These are phyloP conservation scores for Gynandropsis gynandra DNA, from an alignment of 345 rosid species.

Conservation along the genomic window DNA sequence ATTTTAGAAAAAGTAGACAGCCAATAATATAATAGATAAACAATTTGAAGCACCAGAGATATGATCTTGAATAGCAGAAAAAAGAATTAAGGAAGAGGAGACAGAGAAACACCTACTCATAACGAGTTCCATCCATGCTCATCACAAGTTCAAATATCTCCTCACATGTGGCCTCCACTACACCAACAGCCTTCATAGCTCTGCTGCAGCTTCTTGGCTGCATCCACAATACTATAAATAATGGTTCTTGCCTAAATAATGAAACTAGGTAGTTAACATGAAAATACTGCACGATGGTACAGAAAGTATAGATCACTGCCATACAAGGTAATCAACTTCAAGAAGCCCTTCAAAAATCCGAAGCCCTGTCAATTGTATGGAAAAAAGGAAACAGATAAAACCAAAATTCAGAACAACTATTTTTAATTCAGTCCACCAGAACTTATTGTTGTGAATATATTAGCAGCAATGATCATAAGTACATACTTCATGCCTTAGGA, in stretches of 20 bases:
- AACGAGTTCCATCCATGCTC: conserved; percentile 99
- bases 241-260: conserved; percentile 21
- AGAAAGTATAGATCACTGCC: conserved; percentile 22
- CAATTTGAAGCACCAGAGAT: conserved; percentile 9
- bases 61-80: conserved; percentile 10
- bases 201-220: conserved; percentile 99
- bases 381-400: conserved; percentile 3
- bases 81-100: conserved; percentile 1
- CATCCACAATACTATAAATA: conserved; percentile 29
- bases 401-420: conserved; percentile 4
- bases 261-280: conserved; percentile 10
- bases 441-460: conserved; percentile 1
- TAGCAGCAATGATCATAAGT: too few relatives aligned
- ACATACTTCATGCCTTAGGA: conserved; percentile 11
- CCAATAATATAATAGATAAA: conserved; percentile 5
- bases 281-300: conserved; percentile 10
- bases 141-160: conserved; percentile 93
- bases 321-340: conserved; percentile 98
- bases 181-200: conserved; percentile 99
- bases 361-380: conserved; percentile 57
- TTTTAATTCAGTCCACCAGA: conserved; percentile 7
- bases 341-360: conserved; percentile 99
- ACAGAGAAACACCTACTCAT: conserved; percentile 70
- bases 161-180: conserved; percentile 95
- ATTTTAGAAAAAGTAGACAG: not conserved